Base-by-base conservation (phyloP, 2,329 filamentous ascomycete genomes). In the Claviceps maximensis region DNA sequence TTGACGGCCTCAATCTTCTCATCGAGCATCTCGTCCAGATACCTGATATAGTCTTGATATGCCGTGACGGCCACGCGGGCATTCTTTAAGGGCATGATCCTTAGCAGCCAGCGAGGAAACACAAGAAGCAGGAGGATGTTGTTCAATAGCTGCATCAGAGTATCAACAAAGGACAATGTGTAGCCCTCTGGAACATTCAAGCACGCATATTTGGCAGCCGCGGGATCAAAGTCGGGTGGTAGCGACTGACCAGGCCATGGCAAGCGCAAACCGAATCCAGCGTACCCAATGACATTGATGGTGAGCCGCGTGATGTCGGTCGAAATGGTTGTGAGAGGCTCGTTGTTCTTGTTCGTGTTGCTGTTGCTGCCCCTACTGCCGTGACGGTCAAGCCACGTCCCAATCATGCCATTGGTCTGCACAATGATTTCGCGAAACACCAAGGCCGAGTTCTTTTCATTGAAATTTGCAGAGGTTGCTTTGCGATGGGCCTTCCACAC, bases 401-500 rank as follows among this genome's bases (percentile, higher is more conserved):
- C 64, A 31, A 86, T 61, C 77, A 87, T 77, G 13, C 76, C 74
- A 56, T 77, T 69, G 0, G 84, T 78, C 69, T 90, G 86, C 10
- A 61, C 58, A 23, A 85, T 70, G 1, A 77, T 74, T 63, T 87
- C 82, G 9, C 69, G 69, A 66, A 83, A 87, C 1, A 86, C 81
- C 27, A 86, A 65, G 15, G 75, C 73, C 53, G 87, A 83, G 65
- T 88, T 90, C 68, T 77, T 82, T 69, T 91, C 87, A 54, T 84
- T 87, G 66, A 91, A 90, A 4, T 80, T 80, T 0, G 85, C 80
- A 29, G 82, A 79, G 0, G 82, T 84, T 45, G 83, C 76, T 67
- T 86, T 88, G 56, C 86, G 78, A 64, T 91, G 86, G 67, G 79
- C 75, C 33, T 82, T 81, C 87, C 86, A 91, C 29, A 77, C 67